Conservation (phyloP, 2,329 filamentous ascomycete genomes). For the Fusarium sp. region DNA sequence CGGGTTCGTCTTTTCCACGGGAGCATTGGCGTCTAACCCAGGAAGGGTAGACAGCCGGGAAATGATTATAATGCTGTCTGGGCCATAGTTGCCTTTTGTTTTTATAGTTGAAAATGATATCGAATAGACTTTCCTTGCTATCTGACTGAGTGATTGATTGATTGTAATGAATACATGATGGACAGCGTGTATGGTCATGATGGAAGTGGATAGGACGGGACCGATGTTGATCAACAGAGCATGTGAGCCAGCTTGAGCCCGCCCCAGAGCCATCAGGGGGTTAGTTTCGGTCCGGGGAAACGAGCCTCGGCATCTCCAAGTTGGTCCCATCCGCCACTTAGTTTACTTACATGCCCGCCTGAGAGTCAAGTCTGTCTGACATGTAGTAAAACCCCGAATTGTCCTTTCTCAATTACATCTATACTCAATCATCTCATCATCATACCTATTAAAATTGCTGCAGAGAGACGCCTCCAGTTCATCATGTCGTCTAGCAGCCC, state of each 20-base stretch:
- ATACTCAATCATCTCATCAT: background rate
- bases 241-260: conserved; percentile 20
- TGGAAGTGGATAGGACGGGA: background rate
- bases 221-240: background rate
- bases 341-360: conserved; percentile 12
- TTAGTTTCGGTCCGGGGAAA: conserved; percentile 5
- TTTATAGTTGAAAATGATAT: conserved; percentile 36
- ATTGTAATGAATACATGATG: background rate
- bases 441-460: background rate
- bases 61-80: conserved; percentile 47
- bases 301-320: conserved; percentile 44
- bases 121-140: conserved; percentile 41
- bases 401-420: background rate
- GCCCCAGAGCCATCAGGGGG: background rate
- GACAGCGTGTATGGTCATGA: background rate
- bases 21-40: conserved; percentile 44
- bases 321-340: conserved; percentile 10
- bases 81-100: conserved; percentile 41
- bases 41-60: conserved; percentile 39
- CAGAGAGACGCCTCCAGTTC: background rate
- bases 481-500: conserved; percentile 42
- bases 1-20: conserved; percentile 41
- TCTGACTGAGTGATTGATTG: background rate
- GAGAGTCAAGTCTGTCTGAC: conserved; percentile 6
- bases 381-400: background rate